These are phyloP conservation scores for Heliamphora exappendiculata DNA, from an alignment of 148 eudicot species.

Conservation along the genomic window DNA sequence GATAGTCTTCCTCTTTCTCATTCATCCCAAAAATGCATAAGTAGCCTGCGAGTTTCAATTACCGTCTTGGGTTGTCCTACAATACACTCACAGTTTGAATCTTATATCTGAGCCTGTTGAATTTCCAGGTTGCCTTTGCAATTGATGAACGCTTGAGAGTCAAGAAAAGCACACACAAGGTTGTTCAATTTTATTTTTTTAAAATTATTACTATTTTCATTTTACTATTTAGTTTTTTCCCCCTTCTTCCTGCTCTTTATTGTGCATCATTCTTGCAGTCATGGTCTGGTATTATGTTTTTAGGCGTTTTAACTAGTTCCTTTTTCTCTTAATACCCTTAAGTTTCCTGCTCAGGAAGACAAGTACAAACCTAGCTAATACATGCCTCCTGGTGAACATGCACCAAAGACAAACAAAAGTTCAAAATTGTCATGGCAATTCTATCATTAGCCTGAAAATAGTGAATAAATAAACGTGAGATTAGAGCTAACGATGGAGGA, in stretches of 20 bases:
- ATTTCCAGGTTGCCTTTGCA: conserved; percentile 65
- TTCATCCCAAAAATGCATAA: background rate
- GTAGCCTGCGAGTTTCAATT: background rate
- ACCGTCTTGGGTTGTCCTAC: background rate
- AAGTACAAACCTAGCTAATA: background rate
- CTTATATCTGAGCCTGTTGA: conserved; percentile 4
- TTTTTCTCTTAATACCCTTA: background rate
- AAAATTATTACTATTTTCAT: no score
- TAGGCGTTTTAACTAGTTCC: background rate
- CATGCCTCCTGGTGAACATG: background rate
- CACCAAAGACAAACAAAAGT: background rate
- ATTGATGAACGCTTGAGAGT: conserved; percentile 75
- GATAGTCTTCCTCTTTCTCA: background rate
- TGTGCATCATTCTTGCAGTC: background rate
- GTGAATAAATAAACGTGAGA: background rate
- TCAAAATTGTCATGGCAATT: background rate
- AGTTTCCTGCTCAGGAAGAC: background rate
- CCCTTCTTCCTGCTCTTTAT: background rate
- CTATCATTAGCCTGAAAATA: background rate
- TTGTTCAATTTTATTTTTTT: conserved; percentile 16
- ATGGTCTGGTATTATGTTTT: background rate
- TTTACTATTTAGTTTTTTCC: background rate
- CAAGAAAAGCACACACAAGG: conserved; percentile 76
- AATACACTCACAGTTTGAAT: background rate
- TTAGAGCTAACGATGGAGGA: background rate